A percentile compares a stretch with the other conserved stretches of the same genome.
Evolutionary conservation across 2,329 filamentous ascomycete genomes (phyloP).

Genomic region (Aspergillus eucalypticola): DNA sequence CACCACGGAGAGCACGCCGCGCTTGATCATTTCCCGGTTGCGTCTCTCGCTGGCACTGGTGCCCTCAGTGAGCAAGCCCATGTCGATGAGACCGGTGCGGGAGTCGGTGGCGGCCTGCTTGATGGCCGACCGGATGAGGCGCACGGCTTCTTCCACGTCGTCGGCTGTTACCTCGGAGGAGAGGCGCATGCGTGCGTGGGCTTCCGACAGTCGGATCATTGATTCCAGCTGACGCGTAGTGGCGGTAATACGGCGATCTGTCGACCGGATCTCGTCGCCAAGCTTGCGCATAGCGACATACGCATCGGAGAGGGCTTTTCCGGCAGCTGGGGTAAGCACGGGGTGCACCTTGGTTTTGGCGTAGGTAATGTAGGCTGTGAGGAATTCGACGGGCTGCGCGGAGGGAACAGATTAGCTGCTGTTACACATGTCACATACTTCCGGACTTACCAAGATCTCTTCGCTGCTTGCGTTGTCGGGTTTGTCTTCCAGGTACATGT

Average conservation of each 20-base stretch:
- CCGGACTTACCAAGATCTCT: slow-evolving; percentile 73
- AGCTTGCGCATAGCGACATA: slow-evolving; percentile 96
- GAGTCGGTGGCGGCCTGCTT: slow-evolving; percentile 97
- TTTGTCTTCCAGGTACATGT: slow-evolving; percentile 94
- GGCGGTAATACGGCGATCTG: slow-evolving; percentile 94
- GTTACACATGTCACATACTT: neutral
- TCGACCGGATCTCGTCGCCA: slow-evolving; percentile 79
- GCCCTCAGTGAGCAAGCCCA: slow-evolving; percentile 94
- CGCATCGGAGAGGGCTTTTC: slow-evolving; percentile 77
- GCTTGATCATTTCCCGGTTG: slow-evolving; percentile 80
- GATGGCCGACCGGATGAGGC: slow-evolving; percentile 88
- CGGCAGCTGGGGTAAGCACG: slow-evolving; percentile 74
- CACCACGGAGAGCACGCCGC: slow-evolving; percentile 69
- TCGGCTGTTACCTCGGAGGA: slow-evolving; percentile 70
- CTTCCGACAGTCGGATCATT: slow-evolving; percentile 96
- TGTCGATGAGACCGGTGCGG: slow-evolving; percentile 88
- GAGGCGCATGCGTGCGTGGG: slow-evolving; percentile 96
- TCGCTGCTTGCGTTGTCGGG: slow-evolving; percentile 76
- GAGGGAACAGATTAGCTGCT: slow-evolving; percentile 9
- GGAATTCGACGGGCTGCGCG: slow-evolving; percentile 80
- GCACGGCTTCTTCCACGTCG: slow-evolving; percentile 88
- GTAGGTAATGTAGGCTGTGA: slow-evolving; percentile 96
- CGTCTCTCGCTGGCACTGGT: slow-evolving; percentile 84
- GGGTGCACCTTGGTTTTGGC: slow-evolving; percentile 85
- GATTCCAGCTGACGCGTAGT: slow-evolving; percentile 95